Conservation (phyloP, 495 filamentous ascomycete genomes). For the Penicillium turbatum region DNA sequence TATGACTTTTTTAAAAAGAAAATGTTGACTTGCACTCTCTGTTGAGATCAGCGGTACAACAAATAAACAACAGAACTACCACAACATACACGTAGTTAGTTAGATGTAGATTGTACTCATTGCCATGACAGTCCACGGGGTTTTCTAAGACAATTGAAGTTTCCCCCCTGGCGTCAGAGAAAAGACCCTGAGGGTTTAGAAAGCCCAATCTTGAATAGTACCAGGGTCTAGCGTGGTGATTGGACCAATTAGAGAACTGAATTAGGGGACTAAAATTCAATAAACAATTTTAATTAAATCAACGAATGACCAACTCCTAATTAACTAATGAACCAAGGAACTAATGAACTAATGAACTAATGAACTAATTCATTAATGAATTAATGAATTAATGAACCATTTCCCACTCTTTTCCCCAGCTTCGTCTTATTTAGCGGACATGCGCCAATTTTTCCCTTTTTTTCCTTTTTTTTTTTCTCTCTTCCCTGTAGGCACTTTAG, state of each 20-base stretch:
- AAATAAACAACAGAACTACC: no score
- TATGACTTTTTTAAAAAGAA: no score
- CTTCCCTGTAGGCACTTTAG: conserved; percentile 14
- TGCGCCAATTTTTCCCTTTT: conserved; percentile 16
- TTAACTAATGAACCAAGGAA: conserved; percentile 7
- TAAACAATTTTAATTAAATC: conserved; percentile 1
- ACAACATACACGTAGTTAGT: no score
- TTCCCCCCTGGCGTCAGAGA: no score
- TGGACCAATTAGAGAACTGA: conserved; percentile 9
- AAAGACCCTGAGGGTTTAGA: no score
- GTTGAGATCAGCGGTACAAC: no score
- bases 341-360: no score
- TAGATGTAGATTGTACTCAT: no score
- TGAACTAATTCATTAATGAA: conserved; percentile 12
- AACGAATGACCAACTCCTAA: conserved; percentile 8
- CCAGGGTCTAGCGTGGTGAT: conserved; percentile 10
- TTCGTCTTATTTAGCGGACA: conserved; percentile 22
- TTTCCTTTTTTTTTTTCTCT: conserved; percentile 11
- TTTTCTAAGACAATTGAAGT: no score
- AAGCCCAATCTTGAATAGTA: conserved; percentile 22
- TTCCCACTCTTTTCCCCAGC: conserved; percentile 14
- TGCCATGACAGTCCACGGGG: no score
- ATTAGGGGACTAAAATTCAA: conserved; percentile 3
- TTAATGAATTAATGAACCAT: not conserved
- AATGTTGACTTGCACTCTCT: no score